These are phyloP conservation scores for Trichoderma gamsii DNA, from an alignment of 495 filamentous ascomycete genomes.

Conservation along the genomic window DNA sequence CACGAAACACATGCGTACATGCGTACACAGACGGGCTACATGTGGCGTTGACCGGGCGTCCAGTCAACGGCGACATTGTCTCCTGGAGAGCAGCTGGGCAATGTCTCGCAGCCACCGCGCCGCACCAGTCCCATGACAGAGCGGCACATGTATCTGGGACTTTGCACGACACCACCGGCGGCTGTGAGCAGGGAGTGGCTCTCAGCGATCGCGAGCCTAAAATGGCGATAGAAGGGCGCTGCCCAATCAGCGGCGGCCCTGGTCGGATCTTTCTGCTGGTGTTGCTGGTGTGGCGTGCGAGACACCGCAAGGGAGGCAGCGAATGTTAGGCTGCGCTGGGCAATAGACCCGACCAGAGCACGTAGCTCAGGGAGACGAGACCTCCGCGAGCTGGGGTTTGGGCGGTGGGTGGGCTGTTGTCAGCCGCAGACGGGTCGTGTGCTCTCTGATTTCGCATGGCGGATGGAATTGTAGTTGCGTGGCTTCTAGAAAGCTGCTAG, in stretches of 20 bases:
- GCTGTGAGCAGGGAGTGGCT: conserved; percentile 1
- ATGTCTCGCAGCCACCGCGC: conserved; percentile 9
- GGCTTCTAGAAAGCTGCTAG: background rate
- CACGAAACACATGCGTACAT: conserved; percentile 5
- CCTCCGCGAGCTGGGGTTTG: background rate
- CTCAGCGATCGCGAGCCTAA: conserved; percentile 11
- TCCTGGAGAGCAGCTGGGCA: conserved; percentile 8
- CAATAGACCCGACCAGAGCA: background rate
- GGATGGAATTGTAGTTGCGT: background rate
- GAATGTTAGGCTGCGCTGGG: background rate
- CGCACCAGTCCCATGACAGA: conserved; percentile 5
- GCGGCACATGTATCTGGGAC: conserved; percentile 2
- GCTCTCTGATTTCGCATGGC: background rate
- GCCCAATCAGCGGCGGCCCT: background rate
- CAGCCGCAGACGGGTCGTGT: conserved; percentile 10
- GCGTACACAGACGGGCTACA: background rate
- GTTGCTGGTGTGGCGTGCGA: background rate
- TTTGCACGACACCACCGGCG: background rate
- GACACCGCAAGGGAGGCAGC: background rate
- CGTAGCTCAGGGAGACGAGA: background rate
- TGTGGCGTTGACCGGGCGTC: background rate
- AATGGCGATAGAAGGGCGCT: background rate
- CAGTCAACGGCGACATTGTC: background rate
- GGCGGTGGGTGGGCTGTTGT: background rate
- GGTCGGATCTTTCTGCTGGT: background rate